phyloP scores from a whole-genome alignment of 2,329 filamentous ascomycete species.

The Cordyceps farinosa region DNA sequence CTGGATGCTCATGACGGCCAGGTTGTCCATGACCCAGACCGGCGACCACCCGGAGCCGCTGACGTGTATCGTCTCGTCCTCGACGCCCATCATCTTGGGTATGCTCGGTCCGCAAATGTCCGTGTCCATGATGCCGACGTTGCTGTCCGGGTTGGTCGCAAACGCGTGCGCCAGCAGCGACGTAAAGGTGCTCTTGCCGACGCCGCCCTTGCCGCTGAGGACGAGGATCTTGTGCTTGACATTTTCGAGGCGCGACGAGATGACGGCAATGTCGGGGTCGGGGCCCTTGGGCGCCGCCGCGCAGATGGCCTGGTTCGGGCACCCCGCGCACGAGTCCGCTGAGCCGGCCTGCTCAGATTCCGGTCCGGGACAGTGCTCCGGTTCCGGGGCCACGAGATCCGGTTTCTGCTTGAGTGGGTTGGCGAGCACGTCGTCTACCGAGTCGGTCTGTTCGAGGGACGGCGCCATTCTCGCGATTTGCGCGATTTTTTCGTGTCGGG shows the following conservation, averaged over 20 bases:
- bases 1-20: constrained; percentile 95
- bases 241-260: constrained; percentile 74
- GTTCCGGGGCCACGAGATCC: constrained; percentile 87
- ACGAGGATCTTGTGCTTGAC: constrained; percentile 92
- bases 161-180: constrained; percentile 86
- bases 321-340: constrained; percentile 85
- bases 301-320: constrained; percentile 94
- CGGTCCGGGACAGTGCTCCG: constrained; percentile 93
- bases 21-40: constrained; percentile 91
- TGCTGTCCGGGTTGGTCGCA: constrained; percentile 71
- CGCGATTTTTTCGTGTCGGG: neutral
- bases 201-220: constrained; percentile 90
- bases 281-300: constrained; percentile 91
- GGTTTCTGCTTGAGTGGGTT: constrained; percentile 76
- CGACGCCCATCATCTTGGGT: constrained; percentile 98
- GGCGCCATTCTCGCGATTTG: constrained; percentile 62
- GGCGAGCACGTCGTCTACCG: constrained; percentile 65
- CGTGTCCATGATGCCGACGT: constrained; percentile 94
- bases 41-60: constrained; percentile 88
- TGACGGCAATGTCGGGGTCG: constrained; percentile 87
- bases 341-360: constrained; percentile 68
- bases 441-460: constrained; percentile 68
- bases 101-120: constrained; percentile 96
- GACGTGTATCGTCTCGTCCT: constrained; percentile 88
- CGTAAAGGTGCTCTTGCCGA: constrained; percentile 94